These are phyloP conservation scores for Mycena amicta DNA, from an alignment of 768 basidiomycete species.

Conservation along the genomic window DNA sequence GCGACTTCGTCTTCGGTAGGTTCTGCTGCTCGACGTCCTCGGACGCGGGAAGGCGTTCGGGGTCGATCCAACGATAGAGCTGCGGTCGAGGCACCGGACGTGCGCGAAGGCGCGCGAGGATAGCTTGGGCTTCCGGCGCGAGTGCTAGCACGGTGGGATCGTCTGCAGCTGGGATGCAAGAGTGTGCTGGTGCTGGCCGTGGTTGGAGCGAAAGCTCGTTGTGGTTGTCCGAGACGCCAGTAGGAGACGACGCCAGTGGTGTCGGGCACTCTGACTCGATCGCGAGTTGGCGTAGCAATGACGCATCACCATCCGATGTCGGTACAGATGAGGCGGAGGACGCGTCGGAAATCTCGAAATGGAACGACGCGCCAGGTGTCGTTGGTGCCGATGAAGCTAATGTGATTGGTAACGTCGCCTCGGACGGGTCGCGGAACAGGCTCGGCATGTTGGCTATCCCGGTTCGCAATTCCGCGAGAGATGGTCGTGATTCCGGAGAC, in stretches of 20 bases:
- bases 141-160: background rate
- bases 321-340: background rate
- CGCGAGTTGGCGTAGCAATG: too few relatives aligned
- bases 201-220: background rate
- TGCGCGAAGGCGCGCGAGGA: constrained; percentile 3
- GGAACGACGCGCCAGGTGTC: constrained; percentile 4
- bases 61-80: too few relatives aligned
- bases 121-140: background rate
- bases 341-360: constrained; percentile 1
- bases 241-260: background rate
- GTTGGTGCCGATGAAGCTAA: background rate
- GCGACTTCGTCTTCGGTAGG: too few relatives aligned
- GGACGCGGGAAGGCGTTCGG: too few relatives aligned
- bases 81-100: background rate
- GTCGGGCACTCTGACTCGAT: background rate
- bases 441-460: constrained; percentile 42
- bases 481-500: constrained; percentile 44
- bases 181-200: background rate
- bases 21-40: too few relatives aligned
- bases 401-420: background rate
- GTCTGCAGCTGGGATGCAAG: background rate
- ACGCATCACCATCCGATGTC: too few relatives aligned
- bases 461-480: constrained; percentile 44
- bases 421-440: constrained; percentile 33
- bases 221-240: background rate